phyloP scores from a whole-genome alignment of 192 early-diverging fungal species.

The Pecoramyces ruminantium region DNA sequence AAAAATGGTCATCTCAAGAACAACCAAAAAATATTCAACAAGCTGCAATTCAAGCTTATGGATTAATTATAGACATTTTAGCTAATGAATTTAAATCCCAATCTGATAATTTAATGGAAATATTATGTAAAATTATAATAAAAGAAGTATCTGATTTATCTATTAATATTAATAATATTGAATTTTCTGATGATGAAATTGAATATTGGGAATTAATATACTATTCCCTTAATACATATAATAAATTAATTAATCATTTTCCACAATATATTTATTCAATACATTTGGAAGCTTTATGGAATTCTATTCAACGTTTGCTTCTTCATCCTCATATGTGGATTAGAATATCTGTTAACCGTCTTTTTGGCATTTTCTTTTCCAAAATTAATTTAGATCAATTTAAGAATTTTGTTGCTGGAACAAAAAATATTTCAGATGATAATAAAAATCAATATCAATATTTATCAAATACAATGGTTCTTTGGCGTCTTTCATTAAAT shows the following conservation, averaged over 20 bases:
- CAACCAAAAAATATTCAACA: neutral
- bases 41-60: neutral
- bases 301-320: constrained; percentile 37
- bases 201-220: constrained; percentile 72
- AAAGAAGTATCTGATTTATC: constrained; percentile 6
- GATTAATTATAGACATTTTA: neutral
- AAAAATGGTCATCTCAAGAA: constrained; percentile 43
- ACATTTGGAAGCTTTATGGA: constrained; percentile 44
- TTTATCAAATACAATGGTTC: neutral
- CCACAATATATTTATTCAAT: constrained; percentile 27
- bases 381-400: constrained; percentile 33
- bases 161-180: constrained; percentile 11
- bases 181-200: constrained; percentile 23
- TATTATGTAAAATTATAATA: constrained; percentile 18
- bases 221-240: constrained; percentile 58
- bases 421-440: neutral
- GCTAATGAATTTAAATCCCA: neutral
- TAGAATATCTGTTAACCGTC: constrained; percentile 41
- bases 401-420: neutral
- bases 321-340: constrained; percentile 87
- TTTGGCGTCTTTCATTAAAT: neutral
- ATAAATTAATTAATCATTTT: constrained; percentile 41
- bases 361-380: constrained; percentile 65
- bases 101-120: neutral
- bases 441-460: neutral